Percentiles rank a stretch among this genome's conserved stretches.
phyloP scores from a whole-genome alignment of 495 filamentous ascomycete genomes.

The Talaromyces ruber region DNA sequence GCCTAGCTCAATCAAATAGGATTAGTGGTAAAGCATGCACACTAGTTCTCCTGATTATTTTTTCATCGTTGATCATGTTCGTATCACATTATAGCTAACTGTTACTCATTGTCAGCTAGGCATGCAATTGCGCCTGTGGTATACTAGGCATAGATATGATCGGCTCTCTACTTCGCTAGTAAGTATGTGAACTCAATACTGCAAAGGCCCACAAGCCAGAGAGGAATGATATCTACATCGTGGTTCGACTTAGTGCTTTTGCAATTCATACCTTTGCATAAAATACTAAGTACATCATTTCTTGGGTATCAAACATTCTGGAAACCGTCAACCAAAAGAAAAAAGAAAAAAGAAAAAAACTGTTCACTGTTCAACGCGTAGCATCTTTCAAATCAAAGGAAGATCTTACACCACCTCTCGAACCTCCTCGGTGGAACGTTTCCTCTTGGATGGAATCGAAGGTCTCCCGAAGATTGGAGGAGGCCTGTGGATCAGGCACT shows the following conservation, averaged over 20 bases:
- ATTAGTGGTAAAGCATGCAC: not conserved
- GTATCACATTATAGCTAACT: not conserved
- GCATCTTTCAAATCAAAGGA: not conserved
- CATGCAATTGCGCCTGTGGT: not conserved
- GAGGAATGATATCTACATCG: not conserved
- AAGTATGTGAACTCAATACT: no score
- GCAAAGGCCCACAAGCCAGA: not conserved
- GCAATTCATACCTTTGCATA: not conserved
- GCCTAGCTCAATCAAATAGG: not conserved
- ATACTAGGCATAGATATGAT: not conserved
- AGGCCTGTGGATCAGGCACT: not conserved
- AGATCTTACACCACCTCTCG: not conserved
- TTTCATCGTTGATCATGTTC: not conserved
- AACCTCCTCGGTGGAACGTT: not conserved
- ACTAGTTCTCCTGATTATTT: not conserved
- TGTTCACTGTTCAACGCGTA: not conserved
- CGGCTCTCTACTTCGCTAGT: not conserved
- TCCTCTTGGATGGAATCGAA: not conserved
- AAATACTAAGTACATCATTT: not conserved
- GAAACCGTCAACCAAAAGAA: not conserved
- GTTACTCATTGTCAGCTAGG: not conserved
- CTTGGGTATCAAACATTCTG: not conserved
- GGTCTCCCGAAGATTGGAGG: not conserved
- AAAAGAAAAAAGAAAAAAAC: not conserved
- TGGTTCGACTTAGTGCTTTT: not conserved